A percentile compares a stretch with the other conserved stretches of the same genome.
Evolutionary conservation across 1,284 basidiomycete genomes (phyloP).

Genomic region (Puccinia triticina): DNA sequence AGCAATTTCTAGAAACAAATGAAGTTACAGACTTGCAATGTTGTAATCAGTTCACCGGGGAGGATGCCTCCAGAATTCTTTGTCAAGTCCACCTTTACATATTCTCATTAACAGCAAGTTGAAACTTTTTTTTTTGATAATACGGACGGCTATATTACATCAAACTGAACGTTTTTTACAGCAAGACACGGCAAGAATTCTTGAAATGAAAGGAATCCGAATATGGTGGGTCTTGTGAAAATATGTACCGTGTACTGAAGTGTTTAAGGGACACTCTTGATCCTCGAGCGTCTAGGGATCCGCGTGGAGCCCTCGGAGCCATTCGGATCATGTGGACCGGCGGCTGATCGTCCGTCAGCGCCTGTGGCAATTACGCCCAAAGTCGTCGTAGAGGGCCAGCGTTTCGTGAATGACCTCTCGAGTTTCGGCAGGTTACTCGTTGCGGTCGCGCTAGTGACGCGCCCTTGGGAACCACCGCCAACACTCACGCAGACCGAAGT

Average conservation of each 20-base stretch:
- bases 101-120: too few relatives aligned
- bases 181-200: not conserved
- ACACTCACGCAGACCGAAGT: not conserved
- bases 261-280: not conserved
- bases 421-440: not conserved
- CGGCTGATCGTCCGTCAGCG: not conserved
- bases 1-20: too few relatives aligned
- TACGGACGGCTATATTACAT: not conserved
- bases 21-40: too few relatives aligned
- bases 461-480: too few relatives aligned
- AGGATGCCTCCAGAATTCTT: too few relatives aligned
- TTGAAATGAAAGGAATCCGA: not conserved
- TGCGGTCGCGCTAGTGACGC: not conserved
- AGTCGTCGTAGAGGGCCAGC: not conserved
- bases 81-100: too few relatives aligned
- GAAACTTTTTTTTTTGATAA: too few relatives aligned
- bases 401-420: not conserved
- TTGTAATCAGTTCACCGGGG: too few relatives aligned
- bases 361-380: not conserved
- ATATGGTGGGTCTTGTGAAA: not conserved
- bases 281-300: not conserved
- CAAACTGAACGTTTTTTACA: not conserved
- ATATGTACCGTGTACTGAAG: not conserved
- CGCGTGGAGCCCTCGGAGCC: not conserved
- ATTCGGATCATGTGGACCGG: not conserved